Conservation (phyloP, 495 filamentous ascomycete species). For the Parathielavia hyrcaniae region DNA sequence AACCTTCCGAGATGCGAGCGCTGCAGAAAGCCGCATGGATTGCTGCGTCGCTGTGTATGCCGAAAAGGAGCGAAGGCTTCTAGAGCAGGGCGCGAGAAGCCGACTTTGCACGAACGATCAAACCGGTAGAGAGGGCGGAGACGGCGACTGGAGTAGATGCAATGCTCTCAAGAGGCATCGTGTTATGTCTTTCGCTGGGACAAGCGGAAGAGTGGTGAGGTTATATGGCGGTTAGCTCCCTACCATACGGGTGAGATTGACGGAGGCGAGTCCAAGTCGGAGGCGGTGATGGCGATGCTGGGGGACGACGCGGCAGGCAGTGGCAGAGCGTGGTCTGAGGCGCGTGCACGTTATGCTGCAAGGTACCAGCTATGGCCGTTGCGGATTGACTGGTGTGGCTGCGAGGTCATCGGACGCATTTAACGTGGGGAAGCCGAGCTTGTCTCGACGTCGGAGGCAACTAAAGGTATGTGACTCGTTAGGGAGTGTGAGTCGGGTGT, state of each 20-base stretch:
- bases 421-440: slow-evolving; percentile 15
- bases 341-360: slow-evolving; percentile 8
- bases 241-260: slow-evolving; percentile 29
- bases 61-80: slow-evolving; percentile 39
- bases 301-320: not conserved
- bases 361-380: slow-evolving; percentile 6
- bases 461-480: slow-evolving; percentile 35
- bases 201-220: slow-evolving; percentile 24
- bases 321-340: not conserved
- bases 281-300: slow-evolving; percentile 2
- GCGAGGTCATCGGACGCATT: slow-evolving; percentile 18
- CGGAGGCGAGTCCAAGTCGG: slow-evolving; percentile 12
- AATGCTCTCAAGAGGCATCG: slow-evolving; percentile 47
- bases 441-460: slow-evolving; percentile 18
- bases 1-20: slow-evolving; percentile 40
- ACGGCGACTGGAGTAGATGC: slow-evolving; percentile 51
- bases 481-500: slow-evolving; percentile 8
- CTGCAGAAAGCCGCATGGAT: slow-evolving; percentile 31
- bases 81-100: slow-evolving; percentile 41
- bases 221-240: slow-evolving; percentile 35
- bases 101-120: slow-evolving; percentile 48
- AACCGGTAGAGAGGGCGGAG: slow-evolving; percentile 50
- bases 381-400: slow-evolving; percentile 8
- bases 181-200: slow-evolving; percentile 39
- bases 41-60: slow-evolving; percentile 33